phyloP scores from a whole-genome alignment of 345 rosid genomes.

The Lepidium didymum region DNA sequence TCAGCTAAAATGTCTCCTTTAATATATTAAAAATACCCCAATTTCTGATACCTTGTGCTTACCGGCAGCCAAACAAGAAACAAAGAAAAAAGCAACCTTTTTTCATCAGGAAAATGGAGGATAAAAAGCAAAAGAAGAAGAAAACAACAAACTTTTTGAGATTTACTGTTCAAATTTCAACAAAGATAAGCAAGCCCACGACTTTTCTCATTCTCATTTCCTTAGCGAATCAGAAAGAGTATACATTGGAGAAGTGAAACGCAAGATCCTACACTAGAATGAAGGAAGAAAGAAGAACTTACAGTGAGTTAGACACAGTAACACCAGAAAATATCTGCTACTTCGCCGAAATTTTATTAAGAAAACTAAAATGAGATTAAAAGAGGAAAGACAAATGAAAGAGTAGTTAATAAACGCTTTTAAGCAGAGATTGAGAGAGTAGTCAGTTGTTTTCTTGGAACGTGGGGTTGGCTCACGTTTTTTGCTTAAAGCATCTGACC shows the following conservation, averaged over 20 bases:
- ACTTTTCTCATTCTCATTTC: not conserved
- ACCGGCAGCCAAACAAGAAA: constrained; percentile 11
- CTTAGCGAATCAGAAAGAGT: not conserved
- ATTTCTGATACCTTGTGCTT: not conserved
- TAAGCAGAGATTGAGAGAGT: constrained; percentile 17
- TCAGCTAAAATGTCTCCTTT: not conserved
- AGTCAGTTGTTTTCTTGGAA: constrained; percentile 14
- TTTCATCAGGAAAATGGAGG: not conserved
- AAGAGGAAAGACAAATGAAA: not conserved
- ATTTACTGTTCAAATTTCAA: not conserved
- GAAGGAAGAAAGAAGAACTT: constrained; percentile 9
- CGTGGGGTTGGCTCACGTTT: constrained; percentile 34
- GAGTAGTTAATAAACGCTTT: constrained; percentile 22
- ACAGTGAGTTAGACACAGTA: not conserved
- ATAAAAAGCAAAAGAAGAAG: not conserved
- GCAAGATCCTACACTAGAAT: constrained; percentile 1
- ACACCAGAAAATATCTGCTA: not conserved
- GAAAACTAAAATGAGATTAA: not conserved
- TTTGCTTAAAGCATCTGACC: constrained; percentile 24
- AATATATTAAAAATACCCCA: not conserved
- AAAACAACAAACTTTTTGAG: constrained; percentile 3
- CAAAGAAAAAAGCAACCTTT: not conserved
- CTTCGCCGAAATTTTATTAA: not conserved
- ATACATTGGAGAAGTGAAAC: not conserved
- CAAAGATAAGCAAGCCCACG: not conserved